Percentiles rank a stretch among this genome's conserved stretches.
Conservation (phyloP, 1,139 yeast genomes). For the Zygoascus sp. region DNA sequence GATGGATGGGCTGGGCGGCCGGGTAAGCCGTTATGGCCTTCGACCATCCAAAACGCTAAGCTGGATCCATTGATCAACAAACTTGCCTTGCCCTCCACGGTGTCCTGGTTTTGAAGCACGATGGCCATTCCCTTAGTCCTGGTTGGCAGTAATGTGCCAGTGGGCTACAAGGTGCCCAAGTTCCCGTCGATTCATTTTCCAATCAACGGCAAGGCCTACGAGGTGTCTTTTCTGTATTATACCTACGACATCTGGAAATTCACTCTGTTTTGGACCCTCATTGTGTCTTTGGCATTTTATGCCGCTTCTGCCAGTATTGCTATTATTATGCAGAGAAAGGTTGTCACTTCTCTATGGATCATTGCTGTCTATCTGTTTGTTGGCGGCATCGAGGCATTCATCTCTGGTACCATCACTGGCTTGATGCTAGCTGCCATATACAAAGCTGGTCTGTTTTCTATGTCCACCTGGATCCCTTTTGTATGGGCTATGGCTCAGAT, state of each 20-base stretch:
- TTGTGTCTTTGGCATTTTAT: constrained; percentile 58
- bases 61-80: neutral
- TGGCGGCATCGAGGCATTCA: constrained; percentile 61
- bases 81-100: too few species aligned
- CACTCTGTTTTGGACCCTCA: constrained; percentile 76
- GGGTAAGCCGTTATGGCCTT: neutral
- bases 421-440: constrained; percentile 63
- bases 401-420: constrained; percentile 74
- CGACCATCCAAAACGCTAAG: neutral
- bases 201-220: constrained; percentile 39
- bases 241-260: constrained; percentile 77
- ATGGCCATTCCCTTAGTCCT: constrained; percentile 20
- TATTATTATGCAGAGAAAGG: constrained; percentile 45
- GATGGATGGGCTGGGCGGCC: neutral
- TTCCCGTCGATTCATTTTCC: constrained; percentile 88
- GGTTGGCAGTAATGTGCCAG: constrained; percentile 47
- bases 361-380: constrained; percentile 36
- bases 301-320: constrained; percentile 63
- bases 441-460: constrained; percentile 60
- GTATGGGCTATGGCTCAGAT: constrained; percentile 70
- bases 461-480: constrained; percentile 94
- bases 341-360: constrained; percentile 42
- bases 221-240: constrained; percentile 60
- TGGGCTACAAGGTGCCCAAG: constrained; percentile 72
- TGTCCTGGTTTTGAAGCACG: too few species aligned